These are phyloP conservation scores for Fusarium floridanum DNA, from an alignment of 2,329 filamentous ascomycete genomes.

Conservation along the genomic window DNA sequence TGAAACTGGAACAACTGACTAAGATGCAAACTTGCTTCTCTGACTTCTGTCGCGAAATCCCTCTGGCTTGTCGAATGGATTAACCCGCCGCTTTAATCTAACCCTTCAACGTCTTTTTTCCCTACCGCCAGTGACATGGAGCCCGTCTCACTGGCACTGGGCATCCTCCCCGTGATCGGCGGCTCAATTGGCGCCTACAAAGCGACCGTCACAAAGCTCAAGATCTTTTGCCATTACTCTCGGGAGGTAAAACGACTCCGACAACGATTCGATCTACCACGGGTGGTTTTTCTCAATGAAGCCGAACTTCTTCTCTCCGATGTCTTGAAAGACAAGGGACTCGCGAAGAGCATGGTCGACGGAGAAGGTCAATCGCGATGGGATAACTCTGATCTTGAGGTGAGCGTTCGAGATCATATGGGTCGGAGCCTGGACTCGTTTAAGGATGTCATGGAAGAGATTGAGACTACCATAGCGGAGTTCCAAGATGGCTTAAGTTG, in stretches of 20 bases:
- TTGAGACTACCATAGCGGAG: not conserved
- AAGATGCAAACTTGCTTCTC: not conserved
- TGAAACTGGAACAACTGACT: not conserved
- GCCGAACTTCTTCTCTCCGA: not conserved
- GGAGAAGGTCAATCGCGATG: not conserved
- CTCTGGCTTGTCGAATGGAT: not conserved
- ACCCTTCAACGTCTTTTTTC: not conserved
- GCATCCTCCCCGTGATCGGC: slow-evolving; percentile 4
- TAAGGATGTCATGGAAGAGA: not conserved
- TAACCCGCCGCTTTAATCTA: not conserved
- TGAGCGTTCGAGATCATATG: not conserved
- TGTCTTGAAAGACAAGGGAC: not conserved
- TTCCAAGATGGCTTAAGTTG: not conserved
- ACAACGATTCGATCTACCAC: not conserved
- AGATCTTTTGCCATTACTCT: slow-evolving; percentile 11
- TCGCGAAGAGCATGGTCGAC: not conserved
- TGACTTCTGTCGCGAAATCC: not conserved
- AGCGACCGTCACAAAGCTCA: not conserved
- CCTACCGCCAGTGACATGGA: not conserved
- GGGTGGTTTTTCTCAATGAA: slow-evolving; percentile 5
- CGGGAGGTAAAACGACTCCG: not conserved
- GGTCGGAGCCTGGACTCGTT: not conserved
- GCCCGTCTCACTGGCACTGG: not conserved
- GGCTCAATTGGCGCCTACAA: not conserved
- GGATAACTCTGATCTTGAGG: not conserved